Evolutionary conservation across 208 protist species (phyloP).

Genomic region (Acanthamoeba triangularis): DNA sequence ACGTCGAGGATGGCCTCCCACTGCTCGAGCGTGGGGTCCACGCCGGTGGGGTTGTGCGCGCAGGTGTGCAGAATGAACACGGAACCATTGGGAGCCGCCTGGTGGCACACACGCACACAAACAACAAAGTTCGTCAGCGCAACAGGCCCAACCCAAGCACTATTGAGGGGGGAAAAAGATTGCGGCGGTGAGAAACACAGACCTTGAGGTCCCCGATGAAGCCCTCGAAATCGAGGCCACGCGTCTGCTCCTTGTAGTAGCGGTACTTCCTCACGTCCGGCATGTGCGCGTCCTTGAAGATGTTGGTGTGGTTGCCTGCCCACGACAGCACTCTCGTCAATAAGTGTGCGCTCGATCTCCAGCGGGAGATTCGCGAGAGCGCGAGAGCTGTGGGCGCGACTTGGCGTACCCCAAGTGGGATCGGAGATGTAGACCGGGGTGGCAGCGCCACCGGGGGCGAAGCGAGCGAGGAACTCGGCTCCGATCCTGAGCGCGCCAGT

Average conservation of each 20-base stretch:
- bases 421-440: constrained; percentile 90
- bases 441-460: constrained; percentile 78
- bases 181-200: too few species aligned
- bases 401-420: constrained; percentile 90
- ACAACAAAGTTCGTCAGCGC: not conserved
- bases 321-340: not conserved
- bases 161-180: too few species aligned
- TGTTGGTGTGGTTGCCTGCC: constrained; percentile 86
- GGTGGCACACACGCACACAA: constrained; percentile 74
- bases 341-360: not conserved
- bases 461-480: constrained; percentile 90
- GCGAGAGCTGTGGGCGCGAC: not conserved
- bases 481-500: constrained; percentile 94
- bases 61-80: constrained; percentile 98
- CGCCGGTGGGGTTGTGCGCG: constrained; percentile 99
- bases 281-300: constrained; percentile 87
- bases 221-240: constrained; percentile 89
- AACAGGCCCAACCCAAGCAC: not conserved
- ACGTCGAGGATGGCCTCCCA: constrained; percentile 96
- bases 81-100: constrained; percentile 89
- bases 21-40: constrained; percentile 97
- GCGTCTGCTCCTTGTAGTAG: constrained; percentile 85
- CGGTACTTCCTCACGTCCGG: constrained; percentile 83
- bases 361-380: not conserved
- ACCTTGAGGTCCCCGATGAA: constrained; percentile 85